phyloP scores from a whole-genome alignment of 2,329 filamentous ascomycete species.

The Daldinia eschscholtzii region DNA sequence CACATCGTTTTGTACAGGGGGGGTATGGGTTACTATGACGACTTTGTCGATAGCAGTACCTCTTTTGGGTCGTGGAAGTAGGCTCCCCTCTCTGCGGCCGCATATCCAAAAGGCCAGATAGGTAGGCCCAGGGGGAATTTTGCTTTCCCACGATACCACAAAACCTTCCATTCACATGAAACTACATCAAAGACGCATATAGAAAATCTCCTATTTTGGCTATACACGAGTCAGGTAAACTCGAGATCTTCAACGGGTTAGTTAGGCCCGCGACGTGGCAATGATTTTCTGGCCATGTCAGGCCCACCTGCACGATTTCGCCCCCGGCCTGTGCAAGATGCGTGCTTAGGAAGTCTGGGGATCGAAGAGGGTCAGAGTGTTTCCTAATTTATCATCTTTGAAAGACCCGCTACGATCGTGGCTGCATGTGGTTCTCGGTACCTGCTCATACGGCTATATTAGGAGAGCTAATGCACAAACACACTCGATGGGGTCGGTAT shows the following conservation, averaged over 20 bases:
- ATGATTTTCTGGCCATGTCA: conserved; percentile 48
- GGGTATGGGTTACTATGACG: conserved; percentile 41
- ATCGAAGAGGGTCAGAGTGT: conserved; percentile 37
- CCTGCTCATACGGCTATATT: conserved; percentile 34
- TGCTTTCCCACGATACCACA: conserved; percentile 44
- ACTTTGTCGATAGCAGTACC: conserved; percentile 37
- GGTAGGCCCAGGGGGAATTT: conserved; percentile 40
- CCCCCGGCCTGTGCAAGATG: conserved; percentile 44
- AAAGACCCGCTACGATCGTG: conserved; percentile 36
- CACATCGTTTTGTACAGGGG: conserved; percentile 42
- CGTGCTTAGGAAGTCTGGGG: conserved; percentile 35
- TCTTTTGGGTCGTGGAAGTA: conserved; percentile 37
- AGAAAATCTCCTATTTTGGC: conserved; percentile 40
- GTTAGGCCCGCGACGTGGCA: conserved; percentile 53
- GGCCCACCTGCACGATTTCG: conserved; percentile 52
- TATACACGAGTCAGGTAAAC: conserved; percentile 45
- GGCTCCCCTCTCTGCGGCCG: conserved; percentile 45
- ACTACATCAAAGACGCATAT: conserved; percentile 37
- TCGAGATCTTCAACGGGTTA: conserved; percentile 46
- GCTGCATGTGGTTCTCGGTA: conserved; percentile 39
- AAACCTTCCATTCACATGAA: conserved; percentile 44
- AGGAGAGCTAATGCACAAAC: conserved; percentile 27
- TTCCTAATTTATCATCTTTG: conserved; percentile 37
- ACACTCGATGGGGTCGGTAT: conserved; percentile 26
- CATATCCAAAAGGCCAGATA: conserved; percentile 44